phyloP scores from a whole-genome alignment of 768 basidiomycete genomes.

The Russula sp. region DNA sequence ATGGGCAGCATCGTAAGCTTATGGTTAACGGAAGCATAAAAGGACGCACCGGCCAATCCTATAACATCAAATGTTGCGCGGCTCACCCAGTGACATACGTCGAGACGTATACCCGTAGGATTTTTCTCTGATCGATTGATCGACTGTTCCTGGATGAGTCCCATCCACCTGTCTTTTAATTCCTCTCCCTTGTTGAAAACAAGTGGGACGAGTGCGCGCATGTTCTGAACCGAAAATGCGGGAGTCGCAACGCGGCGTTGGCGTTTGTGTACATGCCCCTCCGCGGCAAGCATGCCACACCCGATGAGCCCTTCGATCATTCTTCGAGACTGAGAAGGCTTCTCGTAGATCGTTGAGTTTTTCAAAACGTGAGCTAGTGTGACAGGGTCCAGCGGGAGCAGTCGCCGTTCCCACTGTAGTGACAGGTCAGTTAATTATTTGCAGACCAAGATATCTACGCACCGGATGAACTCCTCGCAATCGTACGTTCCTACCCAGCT shows the following conservation, averaged over 20 bases:
- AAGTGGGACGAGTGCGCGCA: conserved; percentile 64
- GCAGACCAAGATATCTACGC: conserved; percentile 30
- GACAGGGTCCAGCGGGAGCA: conserved; percentile 74
- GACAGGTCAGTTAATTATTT: not conserved
- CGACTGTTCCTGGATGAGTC: conserved; percentile 38
- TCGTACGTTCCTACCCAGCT: conserved; percentile 65
- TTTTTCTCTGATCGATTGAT: conserved; percentile 19
- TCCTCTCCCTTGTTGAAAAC: conserved; percentile 63
- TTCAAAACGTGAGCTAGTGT: conserved; percentile 71
- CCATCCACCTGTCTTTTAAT: conserved; percentile 55
- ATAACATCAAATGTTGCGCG: conserved; percentile 88
- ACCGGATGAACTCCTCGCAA: conserved; percentile 66
- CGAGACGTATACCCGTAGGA: conserved; percentile 40
- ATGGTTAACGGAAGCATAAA: not conserved
- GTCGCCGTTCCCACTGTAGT: conserved; percentile 66
- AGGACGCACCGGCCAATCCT: conserved; percentile 65
- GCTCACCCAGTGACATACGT: conserved; percentile 77
- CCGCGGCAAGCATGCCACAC: conserved; percentile 74
- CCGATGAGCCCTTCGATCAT: conserved; percentile 77
- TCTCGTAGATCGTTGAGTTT: conserved; percentile 68
- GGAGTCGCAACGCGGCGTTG: conserved; percentile 73
- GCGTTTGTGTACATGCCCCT: conserved; percentile 71
- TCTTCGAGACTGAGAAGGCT: conserved; percentile 73
- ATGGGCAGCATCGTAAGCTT: not conserved
- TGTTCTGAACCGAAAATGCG: conserved; percentile 74